phyloP scores from a whole-genome alignment of 441 rosid species.

The Bocquillonia castaneifolia region DNA sequence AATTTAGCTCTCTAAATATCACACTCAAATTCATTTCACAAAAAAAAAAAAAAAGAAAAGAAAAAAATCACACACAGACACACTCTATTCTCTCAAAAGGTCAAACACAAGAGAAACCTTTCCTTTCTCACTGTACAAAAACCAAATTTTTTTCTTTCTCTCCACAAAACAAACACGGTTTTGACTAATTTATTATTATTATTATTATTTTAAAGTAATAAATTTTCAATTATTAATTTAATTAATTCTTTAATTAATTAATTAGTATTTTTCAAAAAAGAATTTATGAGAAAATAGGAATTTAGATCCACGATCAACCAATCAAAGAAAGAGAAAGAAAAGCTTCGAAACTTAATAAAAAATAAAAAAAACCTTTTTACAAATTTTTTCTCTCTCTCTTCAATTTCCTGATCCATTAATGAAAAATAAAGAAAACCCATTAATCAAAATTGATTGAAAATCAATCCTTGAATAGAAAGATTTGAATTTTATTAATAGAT shows the following conservation, averaged over 20 bases:
- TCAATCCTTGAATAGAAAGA: slow-evolving; percentile 29
- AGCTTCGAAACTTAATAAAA: slow-evolving; percentile 8
- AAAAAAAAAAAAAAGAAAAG: too few relatives aligned
- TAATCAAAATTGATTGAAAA: slow-evolving; percentile 18
- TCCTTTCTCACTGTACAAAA: too few relatives aligned
- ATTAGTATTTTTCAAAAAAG: slow-evolving; percentile 4
- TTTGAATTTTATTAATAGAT: neutral
- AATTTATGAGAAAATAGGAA: slow-evolving; percentile 20
- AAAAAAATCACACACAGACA: too few relatives aligned
- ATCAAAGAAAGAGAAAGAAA: slow-evolving; percentile 24
- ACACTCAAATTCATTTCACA: neutral
- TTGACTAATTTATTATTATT: slow-evolving; percentile 26
- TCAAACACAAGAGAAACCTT: too few relatives aligned
- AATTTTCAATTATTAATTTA: slow-evolving; percentile 15
- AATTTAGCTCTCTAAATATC: slow-evolving; percentile 29
- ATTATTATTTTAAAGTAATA: neutral
- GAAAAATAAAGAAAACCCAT: slow-evolving; percentile 28
- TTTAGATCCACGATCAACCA: slow-evolving; percentile 48
- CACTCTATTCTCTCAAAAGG: slow-evolving; percentile 20
- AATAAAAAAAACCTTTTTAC: slow-evolving; percentile 18
- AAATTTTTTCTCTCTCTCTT: slow-evolving; percentile 33
- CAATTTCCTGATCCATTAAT: slow-evolving; percentile 27
- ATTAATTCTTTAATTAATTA: slow-evolving; percentile 5
- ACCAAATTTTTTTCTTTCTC: slow-evolving; percentile 15
- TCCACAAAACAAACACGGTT: slow-evolving; percentile 33